phyloP scores from a whole-genome alignment of 257 asterid species.

The Eustoma russellianum region DNA sequence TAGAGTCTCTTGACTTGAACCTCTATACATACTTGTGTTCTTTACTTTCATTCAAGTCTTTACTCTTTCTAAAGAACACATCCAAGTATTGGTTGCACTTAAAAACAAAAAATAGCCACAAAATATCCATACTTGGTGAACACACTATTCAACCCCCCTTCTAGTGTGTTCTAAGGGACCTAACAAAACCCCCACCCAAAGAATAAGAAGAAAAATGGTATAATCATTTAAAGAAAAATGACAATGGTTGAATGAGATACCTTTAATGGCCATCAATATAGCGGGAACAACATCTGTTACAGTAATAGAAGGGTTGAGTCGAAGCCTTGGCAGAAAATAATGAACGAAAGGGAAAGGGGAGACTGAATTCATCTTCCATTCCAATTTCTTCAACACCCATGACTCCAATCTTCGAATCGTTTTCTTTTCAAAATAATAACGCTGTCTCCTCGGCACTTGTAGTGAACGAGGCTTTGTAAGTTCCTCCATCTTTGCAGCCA shows the following conservation, averaged over 20 bases:
- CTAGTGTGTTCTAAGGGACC: no score
- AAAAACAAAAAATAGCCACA: no score
- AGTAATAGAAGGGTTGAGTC: slow-evolving; percentile 1
- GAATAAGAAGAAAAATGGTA: no score
- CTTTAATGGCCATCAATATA: slow-evolving; percentile 25
- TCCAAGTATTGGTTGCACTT: no score
- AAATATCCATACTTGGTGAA: no score
- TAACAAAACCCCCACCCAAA: no score
- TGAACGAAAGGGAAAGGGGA: slow-evolving; percentile 44
- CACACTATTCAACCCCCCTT: no score
- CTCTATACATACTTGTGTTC: no score
- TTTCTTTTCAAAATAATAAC: slow-evolving; percentile 29
- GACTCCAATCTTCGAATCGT: slow-evolving; percentile 51
- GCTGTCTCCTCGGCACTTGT: slow-evolving; percentile 19
- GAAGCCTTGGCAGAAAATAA: slow-evolving; percentile 33
- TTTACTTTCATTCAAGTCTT: no score
- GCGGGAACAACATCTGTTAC: slow-evolving; percentile 18
- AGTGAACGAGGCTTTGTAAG: slow-evolving; percentile 26
- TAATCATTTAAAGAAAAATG: no score
- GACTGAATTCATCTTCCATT: slow-evolving; percentile 42
- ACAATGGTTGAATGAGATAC: slow-evolving; percentile 11
- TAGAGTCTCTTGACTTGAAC: no score
- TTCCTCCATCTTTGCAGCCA: slow-evolving; percentile 70
- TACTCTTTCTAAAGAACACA: no score
- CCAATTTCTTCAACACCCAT: slow-evolving; percentile 37